Evolutionary conservation across 148 eudicot species (phyloP).

Genomic region (Beta vulgaris): DNA sequence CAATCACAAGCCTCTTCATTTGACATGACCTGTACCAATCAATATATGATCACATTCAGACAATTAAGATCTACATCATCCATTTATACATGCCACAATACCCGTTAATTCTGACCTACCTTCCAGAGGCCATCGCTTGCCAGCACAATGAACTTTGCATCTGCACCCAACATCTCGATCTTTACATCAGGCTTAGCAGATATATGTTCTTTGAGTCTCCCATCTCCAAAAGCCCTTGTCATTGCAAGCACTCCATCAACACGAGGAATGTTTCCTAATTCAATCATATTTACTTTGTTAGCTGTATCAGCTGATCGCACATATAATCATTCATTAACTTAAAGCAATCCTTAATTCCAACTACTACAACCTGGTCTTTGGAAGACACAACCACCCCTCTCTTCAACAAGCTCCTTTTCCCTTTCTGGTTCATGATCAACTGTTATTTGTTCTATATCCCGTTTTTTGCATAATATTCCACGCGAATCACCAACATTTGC

Average conservation of each 20-base stretch:
- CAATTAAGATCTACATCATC: too few relatives aligned
- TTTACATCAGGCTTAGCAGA: conserved; percentile 44
- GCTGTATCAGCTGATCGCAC: not conserved
- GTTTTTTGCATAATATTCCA: conserved; percentile 41
- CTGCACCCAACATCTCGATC: conserved; percentile 34
- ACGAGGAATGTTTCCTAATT: conserved; percentile 42
- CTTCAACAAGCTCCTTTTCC: conserved; percentile 51
- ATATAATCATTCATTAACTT: not conserved
- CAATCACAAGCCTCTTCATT: conserved; percentile 51
- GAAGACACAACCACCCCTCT: conserved; percentile 52
- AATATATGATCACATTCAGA: not conserved
- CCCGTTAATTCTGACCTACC: conserved; percentile 38
- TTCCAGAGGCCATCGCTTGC: conserved; percentile 71
- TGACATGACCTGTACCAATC: conserved; percentile 47
- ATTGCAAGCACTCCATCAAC: conserved; percentile 56
- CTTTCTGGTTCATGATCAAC: conserved; percentile 57
- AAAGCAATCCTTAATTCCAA: not conserved
- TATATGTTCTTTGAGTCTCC: conserved; percentile 49
- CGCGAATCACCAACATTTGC: conserved; percentile 66
- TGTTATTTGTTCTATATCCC: conserved; percentile 37
- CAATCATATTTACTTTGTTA: conserved; percentile 1
- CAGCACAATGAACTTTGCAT: conserved; percentile 43
- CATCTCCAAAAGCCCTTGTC: conserved; percentile 68
- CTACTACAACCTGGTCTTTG: conserved; percentile 44
- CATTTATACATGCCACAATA: too few relatives aligned